Evolutionary conservation across 2,329 filamentous ascomycete genomes (phyloP), one percentile per base, ranked within the genome.

Genomic region (Dothideomycetes sp.): DNA sequence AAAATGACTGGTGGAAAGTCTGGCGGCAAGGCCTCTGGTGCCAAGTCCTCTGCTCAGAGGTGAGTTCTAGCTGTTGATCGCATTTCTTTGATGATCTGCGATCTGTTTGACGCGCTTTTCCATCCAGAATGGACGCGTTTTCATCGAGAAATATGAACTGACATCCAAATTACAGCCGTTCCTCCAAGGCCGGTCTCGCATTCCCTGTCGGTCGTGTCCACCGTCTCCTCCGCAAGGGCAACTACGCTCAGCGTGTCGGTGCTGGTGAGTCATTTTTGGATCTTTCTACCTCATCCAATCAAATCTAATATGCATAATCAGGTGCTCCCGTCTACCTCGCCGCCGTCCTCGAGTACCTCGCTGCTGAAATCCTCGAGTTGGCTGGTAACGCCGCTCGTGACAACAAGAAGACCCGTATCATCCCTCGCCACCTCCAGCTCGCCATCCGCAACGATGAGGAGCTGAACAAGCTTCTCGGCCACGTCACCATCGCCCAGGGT

Each of bases 341-440:
- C 51, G 89, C 89, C 41, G 91, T 98, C 41, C 86, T 98, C 36
- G 91, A 98, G 72, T 98, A 98, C 65, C 83, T 98, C 45, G 89
- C 91, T 54, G 91, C 91, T 52, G 91, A 98, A 75, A 95, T 98
- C 56, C 87, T 98, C 60, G 91, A 98, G 72, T 73, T 98, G 71
- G 91, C 91, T 65, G 91, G 91, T 57, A 98, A 98, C 68, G 91
- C 91, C 58, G 91, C 91, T 49, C 89, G 91, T 57, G 91, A 98
- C 73, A 95, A 96, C 81, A 98, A 98, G 85, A 96, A 96, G 84
- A 98, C 89, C 51, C 88, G 91, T 83, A 98, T 98, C 73, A 98
- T 96, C 47, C 91, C 91, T 51, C 87, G 91, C 69, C 91, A 98
- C 70, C 79, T 98, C 35, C 91, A 98, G 75, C 86, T 98, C 56